phyloP scores from a whole-genome alignment of 345 rosid species.

The Limnanthes douglasii region DNA sequence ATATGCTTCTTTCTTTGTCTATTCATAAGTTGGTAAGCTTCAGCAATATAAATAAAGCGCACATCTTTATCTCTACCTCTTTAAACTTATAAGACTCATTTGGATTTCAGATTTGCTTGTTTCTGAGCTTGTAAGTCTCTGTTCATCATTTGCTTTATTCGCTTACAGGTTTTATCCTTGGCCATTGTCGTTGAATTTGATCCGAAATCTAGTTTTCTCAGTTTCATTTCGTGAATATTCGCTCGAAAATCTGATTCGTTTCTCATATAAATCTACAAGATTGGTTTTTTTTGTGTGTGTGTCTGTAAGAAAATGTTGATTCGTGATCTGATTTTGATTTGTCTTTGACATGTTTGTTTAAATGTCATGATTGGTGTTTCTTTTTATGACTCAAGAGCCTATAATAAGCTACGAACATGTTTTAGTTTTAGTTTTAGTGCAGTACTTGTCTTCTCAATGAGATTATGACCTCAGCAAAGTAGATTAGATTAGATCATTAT shows the following conservation, averaged over 20 bases:
- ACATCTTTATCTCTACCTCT: neutral
- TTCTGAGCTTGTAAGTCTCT: conserved; percentile 4
- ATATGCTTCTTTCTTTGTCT: no score
- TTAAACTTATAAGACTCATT: conserved; percentile 2
- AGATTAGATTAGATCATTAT: no score
- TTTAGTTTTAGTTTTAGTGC: neutral
- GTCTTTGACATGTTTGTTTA: neutral
- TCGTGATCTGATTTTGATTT: neutral
- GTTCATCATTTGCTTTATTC: no score
- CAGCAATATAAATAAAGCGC: conserved; percentile 7
- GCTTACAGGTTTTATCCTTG: no score
- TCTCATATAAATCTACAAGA: neutral
- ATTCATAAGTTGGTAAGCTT: no score
- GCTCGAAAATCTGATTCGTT: neutral
- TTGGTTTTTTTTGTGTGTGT: neutral
- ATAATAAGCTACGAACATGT: neutral
- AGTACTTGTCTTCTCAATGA: neutral
- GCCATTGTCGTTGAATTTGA: neutral
- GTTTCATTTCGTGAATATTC: neutral
- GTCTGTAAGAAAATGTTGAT: neutral
- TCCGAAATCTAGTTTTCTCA: neutral
- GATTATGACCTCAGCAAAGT: no score
- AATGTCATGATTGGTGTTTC: conserved; percentile 2
- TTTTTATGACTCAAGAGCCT: neutral
- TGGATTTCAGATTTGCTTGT: conserved; percentile 17